Evolutionary conservation across 2,329 filamentous ascomycete species (phyloP).

Genomic region (Annulohypoxylon truncatum): DNA sequence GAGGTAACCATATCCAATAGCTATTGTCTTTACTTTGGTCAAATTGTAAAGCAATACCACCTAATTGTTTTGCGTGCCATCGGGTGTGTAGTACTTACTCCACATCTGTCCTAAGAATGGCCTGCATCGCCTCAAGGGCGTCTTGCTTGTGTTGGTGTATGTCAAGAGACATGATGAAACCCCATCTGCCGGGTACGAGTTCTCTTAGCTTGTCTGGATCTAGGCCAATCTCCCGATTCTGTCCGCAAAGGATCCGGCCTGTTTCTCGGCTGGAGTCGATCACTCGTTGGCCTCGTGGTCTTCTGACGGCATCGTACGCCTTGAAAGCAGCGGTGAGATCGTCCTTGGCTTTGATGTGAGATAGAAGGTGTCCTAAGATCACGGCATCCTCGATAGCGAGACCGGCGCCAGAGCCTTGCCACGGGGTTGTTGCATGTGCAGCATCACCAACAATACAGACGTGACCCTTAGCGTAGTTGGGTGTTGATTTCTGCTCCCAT

Average conservation of each 20-base stretch:
- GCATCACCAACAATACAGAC: not conserved
- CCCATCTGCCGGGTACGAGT: no score
- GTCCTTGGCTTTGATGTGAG: not conserved
- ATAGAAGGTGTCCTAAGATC: not conserved
- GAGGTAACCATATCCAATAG: no score
- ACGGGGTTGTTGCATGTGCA: not conserved
- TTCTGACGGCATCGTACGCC: not conserved
- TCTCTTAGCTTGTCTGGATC: not conserved
- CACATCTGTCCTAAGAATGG: no score
- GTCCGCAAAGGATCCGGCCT: not conserved
- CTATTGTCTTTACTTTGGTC: no score
- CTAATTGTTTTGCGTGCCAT: no score
- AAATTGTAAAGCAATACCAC: no score
- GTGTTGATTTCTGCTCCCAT: not conserved
- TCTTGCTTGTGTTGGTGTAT: no score
- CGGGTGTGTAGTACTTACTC: no score
- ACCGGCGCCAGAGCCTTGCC: not conserved
- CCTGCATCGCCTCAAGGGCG: no score
- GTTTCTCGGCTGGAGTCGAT: not conserved
- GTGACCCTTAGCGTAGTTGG: not conserved
- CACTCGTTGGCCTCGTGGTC: not conserved
- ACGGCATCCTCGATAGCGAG: not conserved
- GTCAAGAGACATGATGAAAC: no score
- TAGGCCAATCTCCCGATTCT: not conserved
- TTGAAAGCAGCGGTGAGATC: not conserved